Percentiles rank a stretch among this genome's conserved stretches.
These are phyloP conservation scores for Marasmius fiardii DNA, from an alignment of 1,284 basidiomycete genomes.

Conservation along the genomic window DNA sequence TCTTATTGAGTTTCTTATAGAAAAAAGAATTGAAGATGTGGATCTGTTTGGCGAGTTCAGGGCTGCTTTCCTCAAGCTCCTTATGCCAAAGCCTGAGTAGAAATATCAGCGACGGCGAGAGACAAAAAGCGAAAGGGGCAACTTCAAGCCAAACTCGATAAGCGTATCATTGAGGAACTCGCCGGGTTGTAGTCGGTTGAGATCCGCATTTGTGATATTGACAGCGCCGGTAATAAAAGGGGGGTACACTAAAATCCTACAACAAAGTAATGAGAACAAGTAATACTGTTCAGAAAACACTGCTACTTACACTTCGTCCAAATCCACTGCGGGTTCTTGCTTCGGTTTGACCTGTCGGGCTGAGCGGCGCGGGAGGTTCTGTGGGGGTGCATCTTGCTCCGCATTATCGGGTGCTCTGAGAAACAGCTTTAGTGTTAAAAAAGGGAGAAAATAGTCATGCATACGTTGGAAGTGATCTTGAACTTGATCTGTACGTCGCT, in stretches of 20 bases:
- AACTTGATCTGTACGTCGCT: neutral
- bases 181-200: slow-evolving; percentile 66
- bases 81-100: slow-evolving; percentile 62
- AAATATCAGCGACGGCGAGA: slow-evolving; percentile 1
- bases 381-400: neutral
- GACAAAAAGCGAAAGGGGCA: slow-evolving; percentile 24
- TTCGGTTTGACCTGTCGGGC: slow-evolving; percentile 9
- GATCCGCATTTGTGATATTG: slow-evolving; percentile 77
- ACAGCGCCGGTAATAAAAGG: slow-evolving; percentile 67
- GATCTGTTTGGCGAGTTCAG: slow-evolving; percentile 67
- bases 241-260: slow-evolving; percentile 77
- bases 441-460: too few species aligned
- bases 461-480: too few species aligned
- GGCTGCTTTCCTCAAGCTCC: slow-evolving; percentile 49
- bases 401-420: neutral
- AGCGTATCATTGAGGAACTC: slow-evolving; percentile 95
- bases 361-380: slow-evolving; percentile 23
- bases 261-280: slow-evolving; percentile 6
- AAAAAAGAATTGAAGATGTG: slow-evolving; percentile 98
- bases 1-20: slow-evolving; percentile 87
- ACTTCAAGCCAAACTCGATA: slow-evolving; percentile 95
- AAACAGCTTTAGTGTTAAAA: too few species aligned
- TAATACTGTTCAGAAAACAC: neutral
- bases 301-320: slow-evolving; percentile 61
- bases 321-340: slow-evolving; percentile 38